Evolutionary conservation across 495 filamentous ascomycete species (phyloP).

Genomic region (Penicillium pancosmium): DNA sequence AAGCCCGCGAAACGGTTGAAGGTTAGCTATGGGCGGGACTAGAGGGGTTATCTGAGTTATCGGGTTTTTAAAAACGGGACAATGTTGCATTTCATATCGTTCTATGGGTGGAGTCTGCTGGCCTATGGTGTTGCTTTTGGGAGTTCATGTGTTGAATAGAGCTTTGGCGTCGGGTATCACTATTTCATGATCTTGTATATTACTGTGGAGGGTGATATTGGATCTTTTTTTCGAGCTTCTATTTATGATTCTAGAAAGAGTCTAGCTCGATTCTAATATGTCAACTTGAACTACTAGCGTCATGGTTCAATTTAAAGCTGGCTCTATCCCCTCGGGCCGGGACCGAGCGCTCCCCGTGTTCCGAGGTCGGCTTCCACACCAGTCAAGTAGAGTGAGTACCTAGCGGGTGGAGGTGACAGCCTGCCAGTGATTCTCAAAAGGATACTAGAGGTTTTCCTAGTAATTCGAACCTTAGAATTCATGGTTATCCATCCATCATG

Average conservation of each 20-base stretch:
- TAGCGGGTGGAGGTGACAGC: too few species aligned
- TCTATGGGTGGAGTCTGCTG: conserved; percentile 16
- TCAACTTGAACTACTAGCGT: too few species aligned
- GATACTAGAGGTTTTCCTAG: too few species aligned
- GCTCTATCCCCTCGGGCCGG: too few species aligned
- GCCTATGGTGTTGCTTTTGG: conserved; percentile 15
- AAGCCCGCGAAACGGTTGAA: conserved; percentile 54
- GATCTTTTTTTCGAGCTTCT: neutral
- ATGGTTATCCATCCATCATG: too few species aligned
- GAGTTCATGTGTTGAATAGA: conserved; percentile 10
- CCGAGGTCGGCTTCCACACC: too few species aligned
- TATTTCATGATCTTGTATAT: conserved; percentile 27
- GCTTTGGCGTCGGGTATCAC: conserved; percentile 13
- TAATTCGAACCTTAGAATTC: too few species aligned
- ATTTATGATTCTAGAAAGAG: neutral
- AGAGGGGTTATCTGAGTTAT: conserved; percentile 9
- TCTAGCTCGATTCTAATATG: too few species aligned
- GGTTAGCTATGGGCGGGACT: conserved; percentile 53
- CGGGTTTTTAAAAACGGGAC: neutral
- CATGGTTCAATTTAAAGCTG: too few species aligned
- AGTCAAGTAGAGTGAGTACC: too few species aligned
- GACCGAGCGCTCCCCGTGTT: too few species aligned
- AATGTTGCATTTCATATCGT: neutral
- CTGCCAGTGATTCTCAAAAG: too few species aligned
- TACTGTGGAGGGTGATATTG: conserved; percentile 9